Conservation (phyloP, 169 alveolate species). For the Theileria annulata region DNA sequence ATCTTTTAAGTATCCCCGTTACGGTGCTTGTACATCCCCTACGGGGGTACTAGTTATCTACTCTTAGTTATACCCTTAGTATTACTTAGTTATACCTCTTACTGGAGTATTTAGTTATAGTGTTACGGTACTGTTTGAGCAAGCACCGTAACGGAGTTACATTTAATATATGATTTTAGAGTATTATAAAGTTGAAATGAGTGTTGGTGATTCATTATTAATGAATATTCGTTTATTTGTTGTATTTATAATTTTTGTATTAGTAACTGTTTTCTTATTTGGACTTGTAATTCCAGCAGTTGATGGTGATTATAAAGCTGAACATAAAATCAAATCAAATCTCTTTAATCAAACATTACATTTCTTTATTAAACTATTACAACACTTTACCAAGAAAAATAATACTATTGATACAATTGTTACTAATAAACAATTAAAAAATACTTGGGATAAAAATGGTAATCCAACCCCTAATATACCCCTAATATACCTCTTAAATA, state of each 20-base stretch:
- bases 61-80: background rate
- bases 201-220: background rate
- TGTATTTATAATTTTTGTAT: constrained; percentile 16
- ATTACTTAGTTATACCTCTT: background rate
- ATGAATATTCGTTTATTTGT: background rate
- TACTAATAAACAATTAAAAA: background rate
- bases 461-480: background rate
- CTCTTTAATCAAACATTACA: background rate
- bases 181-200: constrained; percentile 21
- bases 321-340: constrained; percentile 7
- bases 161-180: background rate
- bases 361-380: background rate
- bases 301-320: constrained; percentile 45
- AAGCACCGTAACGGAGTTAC: too few species aligned
- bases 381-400: background rate
- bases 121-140: background rate
- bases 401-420: background rate
- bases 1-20: constrained; percentile 41
- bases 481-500: too few species aligned
- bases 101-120: background rate
- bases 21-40: background rate
- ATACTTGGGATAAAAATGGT: background rate
- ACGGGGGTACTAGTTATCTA: background rate
- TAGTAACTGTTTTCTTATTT: constrained; percentile 24
- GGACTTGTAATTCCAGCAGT: constrained; percentile 60